Percentiles rank a stretch among this genome's conserved stretches.
These are phyloP conservation scores for Nicotiana attenuata DNA, from an alignment of 257 asterid species.

Conservation along the genomic window DNA sequence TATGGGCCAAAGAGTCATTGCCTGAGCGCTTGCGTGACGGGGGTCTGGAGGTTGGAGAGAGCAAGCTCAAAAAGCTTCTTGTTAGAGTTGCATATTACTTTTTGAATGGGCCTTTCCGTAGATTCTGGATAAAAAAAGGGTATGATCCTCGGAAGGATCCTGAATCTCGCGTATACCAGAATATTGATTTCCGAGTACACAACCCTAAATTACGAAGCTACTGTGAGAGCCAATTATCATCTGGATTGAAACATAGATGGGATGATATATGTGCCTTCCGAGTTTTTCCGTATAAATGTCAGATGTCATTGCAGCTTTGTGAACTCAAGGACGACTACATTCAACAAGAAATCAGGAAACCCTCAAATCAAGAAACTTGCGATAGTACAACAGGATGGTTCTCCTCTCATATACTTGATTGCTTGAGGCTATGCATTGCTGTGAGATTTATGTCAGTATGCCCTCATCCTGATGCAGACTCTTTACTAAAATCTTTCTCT, in stretches of 20 bases:
- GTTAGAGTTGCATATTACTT: conserved; percentile 82
- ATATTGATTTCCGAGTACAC: conserved; percentile 17
- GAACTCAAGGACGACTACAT: conserved; percentile 85
- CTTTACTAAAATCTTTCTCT: conserved; percentile 50
- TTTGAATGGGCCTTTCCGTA: conserved; percentile 80
- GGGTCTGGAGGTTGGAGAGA: conserved; percentile 47
- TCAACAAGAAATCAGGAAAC: conserved; percentile 86
- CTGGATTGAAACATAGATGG: conserved; percentile 53
- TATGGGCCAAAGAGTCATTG: conserved; percentile 76
- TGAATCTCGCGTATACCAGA: conserved; percentile 61
- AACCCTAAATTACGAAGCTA: conserved; percentile 15
- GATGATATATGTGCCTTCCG: conserved; percentile 76
- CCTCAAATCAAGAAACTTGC: conserved; percentile 49
- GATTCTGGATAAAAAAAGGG: conserved; percentile 92
- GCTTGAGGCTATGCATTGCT: conserved; percentile 65
- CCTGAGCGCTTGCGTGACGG: conserved; percentile 51
- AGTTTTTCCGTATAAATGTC: conserved; percentile 69
- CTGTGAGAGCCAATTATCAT: conserved; percentile 12
- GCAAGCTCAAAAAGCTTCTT: conserved; percentile 75
- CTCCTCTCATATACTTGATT: conserved; percentile 45
- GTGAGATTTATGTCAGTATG: conserved; percentile 74
- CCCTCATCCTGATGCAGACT: conserved; percentile 65
- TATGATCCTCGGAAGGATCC: conserved; percentile 97
- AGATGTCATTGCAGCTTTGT: conserved; percentile 52
- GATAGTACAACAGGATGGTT: conserved; percentile 77